Evolutionary conservation across 164 flowering plant genomes (phyloP), one percentile per base, ranked within the genome.

Genomic region (Umbilicus rupestris): DNA sequence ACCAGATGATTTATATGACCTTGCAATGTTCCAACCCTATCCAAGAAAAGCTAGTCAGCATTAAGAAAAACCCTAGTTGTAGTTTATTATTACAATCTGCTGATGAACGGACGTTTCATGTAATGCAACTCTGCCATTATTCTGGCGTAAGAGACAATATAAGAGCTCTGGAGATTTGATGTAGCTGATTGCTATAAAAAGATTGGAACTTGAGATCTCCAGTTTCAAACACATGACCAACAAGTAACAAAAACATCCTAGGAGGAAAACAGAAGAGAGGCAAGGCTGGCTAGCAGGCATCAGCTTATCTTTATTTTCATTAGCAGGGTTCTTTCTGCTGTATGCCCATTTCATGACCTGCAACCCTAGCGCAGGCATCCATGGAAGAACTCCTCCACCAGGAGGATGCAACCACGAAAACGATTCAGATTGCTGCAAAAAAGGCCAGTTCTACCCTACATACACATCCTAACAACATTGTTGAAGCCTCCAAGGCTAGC

Each of bases 381-480:
- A 45, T 8, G 66, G 66, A 2, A 64, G 46, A 26, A 64, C 44
- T 3, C 66, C 50, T 16, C 66, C 66, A 12, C 66, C 66, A 12
- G 47, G 47, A 9, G n/a, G 42, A 24, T 64, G 66, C 66, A 64
- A 64, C 50, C n/a, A 22, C 16, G 66, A 20, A 11, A 64, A 64
- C 10, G 66, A 64, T 37, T 64, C 66, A 7, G 66, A 42, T 42
- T 64, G 66, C 31, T 64, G 66, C 46, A 39, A 37, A 4, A 29
- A 64, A 41, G 66, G 49, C 5, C 28, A 39, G 50, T 45, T 64
- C 20, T 64, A 64, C 66, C 17, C 50, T 17, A 64, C 28, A 3
- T 64, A 41, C 50, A 64, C 44, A 45, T 59, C 63, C 63, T 59
- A 59, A 59, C 39, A 59, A 59, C 63, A 29, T 59, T 59, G 63